These are phyloP conservation scores for Lasiodiplodia gonubiensis DNA, from an alignment of 2,329 filamentous ascomycete species.

Conservation along the genomic window DNA sequence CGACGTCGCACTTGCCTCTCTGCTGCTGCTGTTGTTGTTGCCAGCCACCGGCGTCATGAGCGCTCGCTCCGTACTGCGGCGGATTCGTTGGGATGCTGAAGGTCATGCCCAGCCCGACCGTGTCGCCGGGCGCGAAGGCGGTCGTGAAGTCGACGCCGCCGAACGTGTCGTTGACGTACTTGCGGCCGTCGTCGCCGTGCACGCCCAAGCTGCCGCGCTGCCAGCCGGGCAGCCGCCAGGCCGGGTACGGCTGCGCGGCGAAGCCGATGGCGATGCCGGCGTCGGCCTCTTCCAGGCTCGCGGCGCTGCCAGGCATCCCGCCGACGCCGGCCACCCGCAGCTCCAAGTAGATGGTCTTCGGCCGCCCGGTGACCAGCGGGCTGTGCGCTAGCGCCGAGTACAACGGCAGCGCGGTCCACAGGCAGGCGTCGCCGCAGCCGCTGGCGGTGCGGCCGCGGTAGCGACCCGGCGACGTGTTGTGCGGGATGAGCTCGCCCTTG, in stretches of 20 bases:
- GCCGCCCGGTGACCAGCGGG: conserved; percentile 58
- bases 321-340: conserved; percentile 61
- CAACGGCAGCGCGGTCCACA: conserved; percentile 71
- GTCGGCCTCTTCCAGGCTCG: conserved; percentile 49
- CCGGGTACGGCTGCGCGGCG: conserved; percentile 74
- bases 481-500: conserved; percentile 25
- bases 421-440: conserved; percentile 62
- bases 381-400: conserved; percentile 67
- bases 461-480: conserved; percentile 39
- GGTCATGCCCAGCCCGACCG: conserved; percentile 73
- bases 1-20: conserved; percentile 52
- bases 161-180: conserved; percentile 76
- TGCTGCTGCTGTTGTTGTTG: conserved; percentile 25
- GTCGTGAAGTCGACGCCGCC: conserved; percentile 72
- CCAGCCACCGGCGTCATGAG: neutral
- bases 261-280: conserved; percentile 72
- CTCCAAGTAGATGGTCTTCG: conserved; percentile 74
- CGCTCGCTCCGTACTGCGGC: conserved; percentile 40
- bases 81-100: conserved; percentile 53
- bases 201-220: conserved; percentile 75
- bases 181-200: conserved; percentile 80
- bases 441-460: conserved; percentile 52
- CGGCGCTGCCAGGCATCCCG: conserved; percentile 2
- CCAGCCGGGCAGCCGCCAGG: conserved; percentile 81
- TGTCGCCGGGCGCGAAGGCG: conserved; percentile 69